Evolutionary conservation across 768 basidiomycete species (phyloP).

Genomic region (Podaxis mareebaensis): DNA sequence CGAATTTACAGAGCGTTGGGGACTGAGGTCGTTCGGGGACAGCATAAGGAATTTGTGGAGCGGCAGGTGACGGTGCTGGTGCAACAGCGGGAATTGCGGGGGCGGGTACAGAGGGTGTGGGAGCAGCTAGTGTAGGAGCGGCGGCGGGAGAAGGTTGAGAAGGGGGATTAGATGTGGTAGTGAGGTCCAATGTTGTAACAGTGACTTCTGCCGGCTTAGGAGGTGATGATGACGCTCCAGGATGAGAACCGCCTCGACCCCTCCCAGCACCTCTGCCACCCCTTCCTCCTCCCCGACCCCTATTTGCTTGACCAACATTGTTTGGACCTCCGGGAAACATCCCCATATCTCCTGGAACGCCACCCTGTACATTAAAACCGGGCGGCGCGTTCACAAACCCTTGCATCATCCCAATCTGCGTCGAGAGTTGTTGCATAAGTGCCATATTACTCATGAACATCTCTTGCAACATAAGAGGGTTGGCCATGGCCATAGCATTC

Average conservation of each 20-base stretch:
- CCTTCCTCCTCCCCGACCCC: conserved; percentile 38
- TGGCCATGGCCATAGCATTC: conserved; percentile 54
- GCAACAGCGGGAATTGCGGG: conserved; percentile 32
- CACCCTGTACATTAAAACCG: conserved; percentile 60
- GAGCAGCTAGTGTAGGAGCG: conserved; percentile 24
- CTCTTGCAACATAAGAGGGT: conserved; percentile 78
- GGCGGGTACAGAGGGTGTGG: conserved; percentile 24
- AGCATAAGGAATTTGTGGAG: conserved; percentile 48
- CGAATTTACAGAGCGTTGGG: conserved; percentile 92
- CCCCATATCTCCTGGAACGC: conserved; percentile 52
- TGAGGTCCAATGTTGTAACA: conserved; percentile 17
- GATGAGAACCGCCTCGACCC: conserved; percentile 47
- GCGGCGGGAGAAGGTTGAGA: conserved; percentile 19
- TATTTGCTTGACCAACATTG: conserved; percentile 33
- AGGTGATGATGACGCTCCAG: conserved; percentile 21
- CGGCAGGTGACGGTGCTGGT: conserved; percentile 29
- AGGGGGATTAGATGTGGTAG: conserved; percentile 20
- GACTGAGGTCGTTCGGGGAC: conserved; percentile 82
- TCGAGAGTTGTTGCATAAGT: conserved; percentile 91
- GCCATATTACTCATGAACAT: conserved; percentile 94
- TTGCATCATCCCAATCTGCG: conserved; percentile 75
- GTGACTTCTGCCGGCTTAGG: conserved; percentile 15
- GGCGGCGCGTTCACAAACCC: conserved; percentile 53
- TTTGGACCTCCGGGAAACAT: conserved; percentile 46
- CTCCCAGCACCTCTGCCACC: conserved; percentile 46